phyloP scores from a whole-genome alignment of 2,329 filamentous ascomycete species.

The Pleomassaria siparia region DNA sequence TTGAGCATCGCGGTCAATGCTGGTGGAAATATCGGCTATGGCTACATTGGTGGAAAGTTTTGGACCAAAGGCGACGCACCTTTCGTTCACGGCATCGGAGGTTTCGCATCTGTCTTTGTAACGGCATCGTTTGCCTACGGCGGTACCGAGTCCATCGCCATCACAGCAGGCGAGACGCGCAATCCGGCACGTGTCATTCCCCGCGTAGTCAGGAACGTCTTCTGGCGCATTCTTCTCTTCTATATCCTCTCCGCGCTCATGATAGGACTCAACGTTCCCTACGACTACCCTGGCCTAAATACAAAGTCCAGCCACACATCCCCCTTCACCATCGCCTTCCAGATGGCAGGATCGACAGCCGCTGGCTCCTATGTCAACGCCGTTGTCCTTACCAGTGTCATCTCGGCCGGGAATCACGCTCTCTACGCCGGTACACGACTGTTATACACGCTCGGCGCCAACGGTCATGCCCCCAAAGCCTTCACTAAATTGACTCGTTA shows the following conservation, averaged over 20 bases:
- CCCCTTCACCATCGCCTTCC: conserved; percentile 85
- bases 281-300: conserved; percentile 60
- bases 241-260: conserved; percentile 77
- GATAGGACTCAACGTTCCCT: conserved; percentile 76
- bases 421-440: conserved; percentile 86
- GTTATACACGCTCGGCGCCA: conserved; percentile 72
- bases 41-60: conserved; percentile 72
- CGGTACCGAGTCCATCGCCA: conserved; percentile 71
- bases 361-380: conserved; percentile 84
- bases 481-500: no score
- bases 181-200: conserved; percentile 79
- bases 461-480: no score
- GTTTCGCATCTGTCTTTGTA: conserved; percentile 71
- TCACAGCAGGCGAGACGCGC: conserved; percentile 72
- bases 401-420: conserved; percentile 86
- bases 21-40: conserved; percentile 61
- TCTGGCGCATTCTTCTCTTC: conserved; percentile 86
- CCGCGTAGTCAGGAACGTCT: conserved; percentile 85
- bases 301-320: conserved; percentile 69
- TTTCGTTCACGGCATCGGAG: conserved; percentile 75
- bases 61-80: conserved; percentile 59
- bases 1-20: conserved; percentile 79
- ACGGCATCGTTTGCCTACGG: conserved; percentile 71
- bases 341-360: conserved; percentile 72
- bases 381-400: conserved; percentile 80